A percentile compares a stretch with the other conserved stretches of the same genome.
Evolutionary conservation across 805 yeast species (phyloP).

Genomic region (Saccharomyces mikatae): DNA sequence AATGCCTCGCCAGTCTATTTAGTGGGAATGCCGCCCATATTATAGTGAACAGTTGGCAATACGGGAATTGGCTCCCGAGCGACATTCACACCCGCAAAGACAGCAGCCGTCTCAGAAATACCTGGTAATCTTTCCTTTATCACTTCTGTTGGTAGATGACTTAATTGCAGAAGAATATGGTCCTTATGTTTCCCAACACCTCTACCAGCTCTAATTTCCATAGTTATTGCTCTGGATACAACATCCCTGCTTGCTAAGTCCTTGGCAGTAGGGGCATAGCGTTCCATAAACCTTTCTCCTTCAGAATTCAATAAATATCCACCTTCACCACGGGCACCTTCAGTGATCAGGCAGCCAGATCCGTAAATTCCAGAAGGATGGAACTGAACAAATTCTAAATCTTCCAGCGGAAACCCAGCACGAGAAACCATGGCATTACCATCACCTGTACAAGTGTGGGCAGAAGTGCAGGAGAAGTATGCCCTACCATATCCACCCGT

Average conservation of each 20-base stretch:
- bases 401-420: slow-evolving; percentile 97
- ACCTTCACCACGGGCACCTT: slow-evolving; percentile 99
- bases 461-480: slow-evolving; percentile 97
- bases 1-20: slow-evolving; percentile 94
- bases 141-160: slow-evolving; percentile 87
- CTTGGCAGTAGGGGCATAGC: slow-evolving; percentile 97
- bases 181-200: slow-evolving; percentile 97
- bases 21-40: slow-evolving; percentile 99
- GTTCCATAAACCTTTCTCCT: slow-evolving; percentile 99
- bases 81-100: slow-evolving; percentile 98
- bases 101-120: slow-evolving; percentile 96
- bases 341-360: slow-evolving; percentile 96
- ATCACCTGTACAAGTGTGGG: slow-evolving; percentile 99
- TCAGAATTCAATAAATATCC: slow-evolving; percentile 92
- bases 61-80: slow-evolving; percentile 99
- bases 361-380: slow-evolving; percentile 99
- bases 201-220: slow-evolving; percentile 98
- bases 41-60: slow-evolving; percentile 96
- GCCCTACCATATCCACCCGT: slow-evolving; percentile 99
- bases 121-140: slow-evolving; percentile 96
- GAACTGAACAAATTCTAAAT: slow-evolving; percentile 95
- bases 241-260: slow-evolving; percentile 98
- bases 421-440: slow-evolving; percentile 97
- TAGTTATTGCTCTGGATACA: slow-evolving; percentile 94
- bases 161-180: slow-evolving; percentile 89